Base-by-base conservation (phyloP, 768 basidiomycete genomes). In the Russula sp. region DNA sequence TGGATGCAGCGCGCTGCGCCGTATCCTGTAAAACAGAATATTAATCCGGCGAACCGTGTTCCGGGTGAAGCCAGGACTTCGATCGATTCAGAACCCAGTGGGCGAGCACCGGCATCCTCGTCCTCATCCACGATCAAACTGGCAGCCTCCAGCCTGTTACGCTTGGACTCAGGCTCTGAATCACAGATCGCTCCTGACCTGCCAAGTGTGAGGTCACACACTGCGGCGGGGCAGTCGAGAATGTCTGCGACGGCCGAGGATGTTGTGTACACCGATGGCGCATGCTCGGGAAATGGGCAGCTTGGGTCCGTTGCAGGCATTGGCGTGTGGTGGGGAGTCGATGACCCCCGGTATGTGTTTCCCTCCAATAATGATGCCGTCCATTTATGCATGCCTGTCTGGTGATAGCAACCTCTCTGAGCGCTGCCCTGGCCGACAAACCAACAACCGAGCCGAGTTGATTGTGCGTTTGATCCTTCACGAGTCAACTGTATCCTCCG, bases 391-490 rank as follows among this genome's bases (percentile, higher is more conserved):
- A n/a, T 48, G 38, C 16, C 38, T 5, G 16, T 30, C 18, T n/a
- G 48, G 6, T 14, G 24, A 16, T 61, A 95, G 93, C 61, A 96
- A 95, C 69, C 71, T 94, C 3, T 81, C 86, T 2, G 93, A 95
- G 73, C 80, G 90, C 40, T 91, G 89, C 73, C 90, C 90, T 4
- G 91, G 91, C 3, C 81, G 77, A 61, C 92, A 93, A 71, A 93
- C 92, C 2, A 94, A 94, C 72, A 93, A 94, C 65, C 78, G 93
- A 32, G 94, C 93, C 13, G 94, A 97, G 73, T 79, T 96, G 36
- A 84, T 94, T 60, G 94, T 92, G 62, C 60, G 83, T 44, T 26
- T 61, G 7, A 42, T 30, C 32, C 40, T 26, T 63, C 38, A 48
- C 9, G 24, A n/a, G 52, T 24, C 44, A n/a, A 49, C 34, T 24